Evolutionary conservation across 139 green algal genomes (phyloP).

Genomic region (Nannochloris sp.): DNA sequence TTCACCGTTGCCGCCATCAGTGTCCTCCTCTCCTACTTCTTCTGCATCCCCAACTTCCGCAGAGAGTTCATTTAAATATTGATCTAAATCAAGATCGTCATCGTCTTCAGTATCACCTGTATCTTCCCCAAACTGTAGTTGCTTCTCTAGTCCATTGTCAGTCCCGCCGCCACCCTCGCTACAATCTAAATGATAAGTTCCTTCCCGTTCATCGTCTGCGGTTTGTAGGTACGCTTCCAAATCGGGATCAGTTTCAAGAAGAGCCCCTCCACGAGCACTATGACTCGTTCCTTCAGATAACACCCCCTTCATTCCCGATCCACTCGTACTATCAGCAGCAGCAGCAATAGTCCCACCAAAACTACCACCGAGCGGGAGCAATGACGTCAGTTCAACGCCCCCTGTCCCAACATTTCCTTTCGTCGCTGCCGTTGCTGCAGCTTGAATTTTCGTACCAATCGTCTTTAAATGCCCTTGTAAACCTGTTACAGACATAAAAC

Average conservation of each 20-base stretch:
- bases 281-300: neutral
- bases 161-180: too few relatives aligned
- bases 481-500: constrained; percentile 2
- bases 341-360: neutral
- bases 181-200: neutral
- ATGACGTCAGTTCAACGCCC: constrained; percentile 12
- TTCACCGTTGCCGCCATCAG: neutral
- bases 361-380: neutral
- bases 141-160: too few relatives aligned
- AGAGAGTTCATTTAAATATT: constrained; percentile 46
- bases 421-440: neutral
- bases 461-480: constrained; percentile 18
- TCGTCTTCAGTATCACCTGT: constrained; percentile 14
- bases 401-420: neutral
- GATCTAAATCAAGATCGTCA: constrained; percentile 47
- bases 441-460: constrained; percentile 16
- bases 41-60: constrained; percentile 12
- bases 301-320: too few relatives aligned
- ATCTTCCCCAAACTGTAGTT: constrained; percentile 8
- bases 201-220: neutral
- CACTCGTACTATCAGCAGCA: neutral
- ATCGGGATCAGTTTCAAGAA: constrained; percentile 45
- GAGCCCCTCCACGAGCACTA: neutral
- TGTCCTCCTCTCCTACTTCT: neutral
- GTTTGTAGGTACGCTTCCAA: constrained; percentile 52